phyloP scores from a whole-genome alignment of 169 alveolate genomes.

The Plasmodium reichenowi region DNA sequence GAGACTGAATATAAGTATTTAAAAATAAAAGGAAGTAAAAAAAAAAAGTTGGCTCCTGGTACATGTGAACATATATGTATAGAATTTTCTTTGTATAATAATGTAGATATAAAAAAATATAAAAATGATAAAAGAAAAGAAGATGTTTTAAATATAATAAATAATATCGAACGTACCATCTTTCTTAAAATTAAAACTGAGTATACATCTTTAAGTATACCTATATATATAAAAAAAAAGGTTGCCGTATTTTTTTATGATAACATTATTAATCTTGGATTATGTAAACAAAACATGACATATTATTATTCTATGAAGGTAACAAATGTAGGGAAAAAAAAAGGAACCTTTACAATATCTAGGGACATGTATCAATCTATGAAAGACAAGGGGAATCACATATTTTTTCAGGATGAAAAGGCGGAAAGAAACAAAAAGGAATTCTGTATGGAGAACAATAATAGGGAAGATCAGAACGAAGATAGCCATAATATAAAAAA shows the following conservation, averaged over 20 bases:
- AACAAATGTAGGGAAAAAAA: constrained; percentile 48
- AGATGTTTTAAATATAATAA: constrained; percentile 12
- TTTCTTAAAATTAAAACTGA: constrained; percentile 36
- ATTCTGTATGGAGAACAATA: not conserved
- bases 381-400: too few species aligned
- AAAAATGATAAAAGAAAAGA: constrained; percentile 9
- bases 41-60: constrained; percentile 61
- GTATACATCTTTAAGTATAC: constrained; percentile 31
- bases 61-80: constrained; percentile 47
- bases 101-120: constrained; percentile 30
- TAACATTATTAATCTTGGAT: constrained; percentile 36
- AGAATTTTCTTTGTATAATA: constrained; percentile 34
- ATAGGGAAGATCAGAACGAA: not conserved
- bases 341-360: constrained; percentile 15
- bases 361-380: not conserved
- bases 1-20: constrained; percentile 46
- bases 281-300: constrained; percentile 33
- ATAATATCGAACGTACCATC: constrained; percentile 26
- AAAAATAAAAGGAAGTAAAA: constrained; percentile 59
- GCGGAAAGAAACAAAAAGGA: not conserved
- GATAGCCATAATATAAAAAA: too few species aligned
- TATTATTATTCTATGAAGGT: constrained; percentile 25
- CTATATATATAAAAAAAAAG: constrained; percentile 59
- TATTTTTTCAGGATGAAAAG: not conserved
- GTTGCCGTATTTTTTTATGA: constrained; percentile 34